A percentile compares a stretch with the other conserved stretches of the same genome.
These are phyloP conservation scores for Cynanchum wilfordii DNA, from an alignment of 257 asterid genomes.

Conservation along the genomic window DNA sequence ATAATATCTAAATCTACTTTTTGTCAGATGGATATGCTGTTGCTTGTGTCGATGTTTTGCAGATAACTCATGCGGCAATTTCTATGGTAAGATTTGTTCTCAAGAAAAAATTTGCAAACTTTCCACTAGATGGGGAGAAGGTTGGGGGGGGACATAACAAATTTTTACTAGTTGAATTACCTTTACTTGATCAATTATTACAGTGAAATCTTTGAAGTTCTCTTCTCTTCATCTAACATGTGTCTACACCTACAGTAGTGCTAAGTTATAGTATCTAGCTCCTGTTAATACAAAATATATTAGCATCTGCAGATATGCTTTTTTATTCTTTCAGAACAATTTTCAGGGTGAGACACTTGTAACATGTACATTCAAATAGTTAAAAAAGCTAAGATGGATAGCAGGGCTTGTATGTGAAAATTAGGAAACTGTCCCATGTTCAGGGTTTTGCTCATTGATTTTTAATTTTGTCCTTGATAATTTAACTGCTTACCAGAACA, in stretches of 20 bases:
- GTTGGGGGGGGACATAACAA: not conserved
- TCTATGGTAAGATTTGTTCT: conserved; percentile 55
- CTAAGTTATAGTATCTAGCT: not conserved
- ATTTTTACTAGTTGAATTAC: not conserved
- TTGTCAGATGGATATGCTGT: conserved; percentile 67
- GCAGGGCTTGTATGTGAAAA: not conserved
- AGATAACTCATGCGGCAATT: conserved; percentile 86
- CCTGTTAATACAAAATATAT: not conserved
- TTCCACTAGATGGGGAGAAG: not conserved
- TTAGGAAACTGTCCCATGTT: not conserved
- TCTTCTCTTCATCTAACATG: not conserved
- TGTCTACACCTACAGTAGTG: not conserved
- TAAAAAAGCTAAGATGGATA: not conserved
- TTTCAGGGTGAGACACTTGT: not conserved
- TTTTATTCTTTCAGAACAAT: not conserved
- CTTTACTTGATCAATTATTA: not conserved
- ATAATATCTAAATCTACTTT: conserved; percentile 17
- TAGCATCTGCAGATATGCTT: not conserved
- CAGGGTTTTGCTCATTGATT: not conserved
- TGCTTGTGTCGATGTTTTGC: conserved; percentile 85
- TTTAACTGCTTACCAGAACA: not conserved
- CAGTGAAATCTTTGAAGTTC: not conserved
- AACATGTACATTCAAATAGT: not conserved
- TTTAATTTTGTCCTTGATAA: not conserved
- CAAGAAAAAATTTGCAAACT: not conserved